Evolutionary conservation across 2,329 filamentous ascomycete genomes (phyloP), one percentile per base, ranked within the genome.

Genomic region (Aspergillus novofumigatus): DNA sequence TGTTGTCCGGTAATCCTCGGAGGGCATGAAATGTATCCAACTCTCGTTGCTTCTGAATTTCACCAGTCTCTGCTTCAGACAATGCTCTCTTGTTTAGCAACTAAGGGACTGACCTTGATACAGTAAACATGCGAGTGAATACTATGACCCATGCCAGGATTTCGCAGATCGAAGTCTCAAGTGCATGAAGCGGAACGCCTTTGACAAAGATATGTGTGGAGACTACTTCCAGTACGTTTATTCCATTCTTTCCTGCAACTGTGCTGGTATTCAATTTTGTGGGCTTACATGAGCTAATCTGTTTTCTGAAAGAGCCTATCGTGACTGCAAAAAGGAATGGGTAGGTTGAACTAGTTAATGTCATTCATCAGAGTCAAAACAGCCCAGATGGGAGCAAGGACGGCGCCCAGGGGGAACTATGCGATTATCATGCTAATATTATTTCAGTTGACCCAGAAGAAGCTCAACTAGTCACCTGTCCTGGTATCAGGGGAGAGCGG

Each of bases 321-420:
- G 92, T 58, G 91, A 95, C 61, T 97, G 93, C 77, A 97, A 97
- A 75, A 92, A 96, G 77, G 83, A 87, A 79, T 97, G 92, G 92
- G 92, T 96, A 81, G 67, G 84, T 77, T 10, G 21, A 47, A 11
- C 10, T 6, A 25, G 23, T 23, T 10, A 38, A 38, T 17, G 32
- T 38, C 32, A 35, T 17, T 35, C 5, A 35, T 35, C 14, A 38
- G 4, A n/a, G 32, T 38, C 32, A 38, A 23, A 25, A 11, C 44
- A 14, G 10, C 21, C 20, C 44, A 25, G 21, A 14, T 5, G 21
- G 44, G 21, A 4, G 14, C n/a, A 21, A 26, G 44, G 6, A 23
- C 44, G 9, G 44, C 4, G 23, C 11, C 26, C 10, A 21, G 10
- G 41, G 41, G n/a, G 10, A 3, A 3, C n/a, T 7, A 17, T 21